These are phyloP conservation scores for Talaromyces pinophilus DNA, from an alignment of 2,329 filamentous ascomycete genomes.

Conservation along the genomic window DNA sequence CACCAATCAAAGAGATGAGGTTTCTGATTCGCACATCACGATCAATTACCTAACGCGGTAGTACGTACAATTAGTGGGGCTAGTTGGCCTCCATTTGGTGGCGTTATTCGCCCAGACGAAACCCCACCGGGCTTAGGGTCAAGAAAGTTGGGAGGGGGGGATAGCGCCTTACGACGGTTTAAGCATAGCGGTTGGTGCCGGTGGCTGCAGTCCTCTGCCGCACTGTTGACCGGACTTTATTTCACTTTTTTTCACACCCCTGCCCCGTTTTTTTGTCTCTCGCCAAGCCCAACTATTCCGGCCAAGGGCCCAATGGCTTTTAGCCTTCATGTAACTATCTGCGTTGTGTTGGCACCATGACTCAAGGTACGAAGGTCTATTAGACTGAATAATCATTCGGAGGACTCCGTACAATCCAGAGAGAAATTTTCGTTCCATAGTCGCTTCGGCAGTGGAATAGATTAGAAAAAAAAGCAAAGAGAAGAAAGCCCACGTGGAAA, in stretches of 20 bases:
- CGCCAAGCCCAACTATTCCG: background rate
- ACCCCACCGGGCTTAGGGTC: background rate
- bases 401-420: background rate
- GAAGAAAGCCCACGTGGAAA: background rate
- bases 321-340: background rate
- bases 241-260: background rate
- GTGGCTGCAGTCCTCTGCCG: background rate
- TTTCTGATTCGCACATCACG: background rate
- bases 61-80: background rate
- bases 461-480: background rate
- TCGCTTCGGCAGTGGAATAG: background rate
- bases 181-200: slow-evolving; percentile 10
- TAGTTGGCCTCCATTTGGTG: background rate
- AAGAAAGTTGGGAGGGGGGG: background rate
- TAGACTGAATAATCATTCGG: background rate
- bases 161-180: background rate
- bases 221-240: background rate
- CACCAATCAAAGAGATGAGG: background rate
- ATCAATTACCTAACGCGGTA: background rate
- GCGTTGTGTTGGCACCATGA: background rate
- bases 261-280: slow-evolving; percentile 4
- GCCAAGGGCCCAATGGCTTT: background rate
- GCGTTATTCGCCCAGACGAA: background rate
- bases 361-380: background rate
- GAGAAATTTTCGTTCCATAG: background rate